Conservation (phyloP, 257 asterid genomes). For the Nicotiana paniculata region DNA sequence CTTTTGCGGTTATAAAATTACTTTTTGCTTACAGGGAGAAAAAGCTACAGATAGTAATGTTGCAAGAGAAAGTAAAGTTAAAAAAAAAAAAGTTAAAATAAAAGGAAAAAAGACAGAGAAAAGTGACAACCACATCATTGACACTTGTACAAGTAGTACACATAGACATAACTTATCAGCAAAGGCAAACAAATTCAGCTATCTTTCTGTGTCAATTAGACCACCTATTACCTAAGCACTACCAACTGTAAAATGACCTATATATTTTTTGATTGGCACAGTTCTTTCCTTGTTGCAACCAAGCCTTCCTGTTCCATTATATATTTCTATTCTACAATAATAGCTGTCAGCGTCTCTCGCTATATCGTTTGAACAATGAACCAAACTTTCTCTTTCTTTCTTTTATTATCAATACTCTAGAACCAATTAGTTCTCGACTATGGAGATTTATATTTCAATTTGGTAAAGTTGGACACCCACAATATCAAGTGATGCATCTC, state of each 20-base stretch:
- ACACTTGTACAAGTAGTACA: not conserved
- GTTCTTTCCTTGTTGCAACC: not conserved
- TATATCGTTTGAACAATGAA: not conserved
- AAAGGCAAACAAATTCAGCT: not conserved
- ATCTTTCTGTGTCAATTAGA: not conserved
- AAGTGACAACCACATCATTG: not conserved
- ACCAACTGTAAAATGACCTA: not conserved
- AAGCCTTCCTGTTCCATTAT: not conserved
- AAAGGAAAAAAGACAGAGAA: not conserved
- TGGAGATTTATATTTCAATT: not conserved
- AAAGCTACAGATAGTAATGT: not conserved
- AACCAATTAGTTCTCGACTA: not conserved
- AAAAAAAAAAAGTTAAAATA: not conserved
- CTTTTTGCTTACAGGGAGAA: too few species aligned
- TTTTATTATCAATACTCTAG: not conserved
- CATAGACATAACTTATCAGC: too few species aligned
- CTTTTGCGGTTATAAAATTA: too few species aligned
- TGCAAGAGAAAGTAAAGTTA: not conserved
- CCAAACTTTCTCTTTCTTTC: not conserved
- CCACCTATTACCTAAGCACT: conserved; percentile 2
- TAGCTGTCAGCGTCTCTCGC: not conserved
- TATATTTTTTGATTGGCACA: not conserved
- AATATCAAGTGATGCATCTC: not conserved
- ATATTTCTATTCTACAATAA: not conserved
- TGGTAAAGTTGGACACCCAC: conserved; percentile 25